phyloP scores from a whole-genome alignment of 768 basidiomycete species.

The Tremella yokohamensis region DNA sequence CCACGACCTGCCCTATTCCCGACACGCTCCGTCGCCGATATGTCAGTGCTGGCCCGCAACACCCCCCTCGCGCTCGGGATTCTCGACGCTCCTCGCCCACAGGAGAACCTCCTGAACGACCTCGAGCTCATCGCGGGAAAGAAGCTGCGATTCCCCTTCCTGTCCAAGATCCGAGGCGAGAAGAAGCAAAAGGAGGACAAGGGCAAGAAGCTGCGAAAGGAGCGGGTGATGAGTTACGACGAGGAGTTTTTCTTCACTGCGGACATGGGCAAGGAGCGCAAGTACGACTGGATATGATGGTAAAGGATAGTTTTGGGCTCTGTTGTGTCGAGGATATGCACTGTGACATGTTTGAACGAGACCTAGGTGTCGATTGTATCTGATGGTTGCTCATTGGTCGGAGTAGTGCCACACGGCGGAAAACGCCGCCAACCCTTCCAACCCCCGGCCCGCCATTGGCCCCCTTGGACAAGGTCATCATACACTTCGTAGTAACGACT shows the following conservation, averaged over 20 bases:
- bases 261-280: conserved; percentile 8
- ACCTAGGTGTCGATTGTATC: not conserved
- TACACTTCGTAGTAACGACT: no score
- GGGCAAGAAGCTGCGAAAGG: conserved; percentile 19
- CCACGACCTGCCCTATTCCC: not conserved
- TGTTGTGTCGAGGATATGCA: not conserved
- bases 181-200: conserved; percentile 9
- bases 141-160: conserved; percentile 35
- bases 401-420: no score
- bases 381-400: conserved; percentile 3
- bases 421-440: no score
- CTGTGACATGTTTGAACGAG: not conserved
- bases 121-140: conserved; percentile 37
- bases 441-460: no score
- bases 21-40: not conserved
- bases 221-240: conserved; percentile 16
- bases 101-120: conserved; percentile 28
- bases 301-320: not conserved
- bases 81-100: conserved; percentile 27
- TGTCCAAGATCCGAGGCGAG: conserved; percentile 5
- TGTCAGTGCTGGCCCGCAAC: not conserved
- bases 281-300: conserved; percentile 4
- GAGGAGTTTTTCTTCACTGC: conserved; percentile 19
- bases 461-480: no score
- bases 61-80: conserved; percentile 14